These are phyloP conservation scores for Trypanosoma lewisi DNA, from an alignment of 208 protist genomes.

Conservation along the genomic window DNA sequence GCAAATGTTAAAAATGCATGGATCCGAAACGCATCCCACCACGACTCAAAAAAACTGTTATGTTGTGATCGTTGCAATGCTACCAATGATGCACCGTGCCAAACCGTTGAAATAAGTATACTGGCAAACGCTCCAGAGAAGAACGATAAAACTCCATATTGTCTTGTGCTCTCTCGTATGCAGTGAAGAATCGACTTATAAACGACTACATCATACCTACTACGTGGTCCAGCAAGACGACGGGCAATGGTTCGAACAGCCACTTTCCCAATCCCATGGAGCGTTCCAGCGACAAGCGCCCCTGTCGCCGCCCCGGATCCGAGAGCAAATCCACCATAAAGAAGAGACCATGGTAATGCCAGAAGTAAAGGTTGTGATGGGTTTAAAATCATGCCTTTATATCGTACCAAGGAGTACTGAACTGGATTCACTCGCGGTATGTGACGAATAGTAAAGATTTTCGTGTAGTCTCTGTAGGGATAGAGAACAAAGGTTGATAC, in stretches of 20 bases:
- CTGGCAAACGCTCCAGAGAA: constrained; percentile 64
- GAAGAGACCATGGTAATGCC: constrained; percentile 48
- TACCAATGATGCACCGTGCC: constrained; percentile 69
- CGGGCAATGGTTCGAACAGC: constrained; percentile 62
- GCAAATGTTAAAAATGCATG: constrained; percentile 84
- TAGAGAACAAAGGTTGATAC: constrained; percentile 70
- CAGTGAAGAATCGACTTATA: constrained; percentile 69
- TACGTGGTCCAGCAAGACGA: constrained; percentile 55
- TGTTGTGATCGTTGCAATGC: constrained; percentile 46
- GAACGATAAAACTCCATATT: constrained; percentile 77
- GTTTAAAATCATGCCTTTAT: constrained; percentile 76
- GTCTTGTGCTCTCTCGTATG: constrained; percentile 40
- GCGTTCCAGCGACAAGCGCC: constrained; percentile 50
- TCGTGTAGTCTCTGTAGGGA: constrained; percentile 85
- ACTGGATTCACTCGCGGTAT: constrained; percentile 29
- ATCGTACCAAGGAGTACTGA: constrained; percentile 57
- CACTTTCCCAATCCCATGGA: constrained; percentile 60
- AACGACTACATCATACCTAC: constrained; percentile 43
- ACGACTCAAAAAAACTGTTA: constrained; percentile 41
- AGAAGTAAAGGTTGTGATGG: constrained; percentile 80
- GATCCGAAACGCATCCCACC: constrained; percentile 64
- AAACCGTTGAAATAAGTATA: constrained; percentile 54
- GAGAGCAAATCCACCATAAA: constrained; percentile 79
- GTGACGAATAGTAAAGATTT: constrained; percentile 40
- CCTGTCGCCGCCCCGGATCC: constrained; percentile 48